Conservation (phyloP, 1,284 basidiomycete genomes). For the Sporisorium scitamineum region DNA sequence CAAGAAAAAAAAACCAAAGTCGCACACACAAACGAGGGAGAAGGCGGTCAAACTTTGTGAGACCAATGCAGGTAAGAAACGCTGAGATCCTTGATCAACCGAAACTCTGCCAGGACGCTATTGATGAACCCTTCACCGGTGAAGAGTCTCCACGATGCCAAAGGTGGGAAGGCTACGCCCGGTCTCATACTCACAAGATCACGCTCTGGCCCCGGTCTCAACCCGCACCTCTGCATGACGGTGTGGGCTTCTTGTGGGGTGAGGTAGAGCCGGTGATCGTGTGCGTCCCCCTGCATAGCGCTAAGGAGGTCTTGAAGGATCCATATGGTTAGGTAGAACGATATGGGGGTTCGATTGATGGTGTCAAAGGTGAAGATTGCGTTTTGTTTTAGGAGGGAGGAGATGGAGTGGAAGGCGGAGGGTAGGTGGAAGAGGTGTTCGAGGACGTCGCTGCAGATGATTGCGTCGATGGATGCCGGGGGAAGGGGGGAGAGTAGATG, state of each 20-base stretch:
- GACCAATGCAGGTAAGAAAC: conserved; percentile 42
- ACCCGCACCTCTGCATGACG: conserved; percentile 1
- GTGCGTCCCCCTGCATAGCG: conserved; percentile 48
- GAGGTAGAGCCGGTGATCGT: conserved; percentile 51
- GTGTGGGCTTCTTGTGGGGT: conserved; percentile 24
- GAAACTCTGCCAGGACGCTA: conserved; percentile 21
- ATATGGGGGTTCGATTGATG: conserved; percentile 51
- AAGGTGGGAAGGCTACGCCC: conserved; percentile 14
- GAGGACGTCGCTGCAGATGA: conserved; percentile 53
- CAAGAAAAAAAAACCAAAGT: no score
- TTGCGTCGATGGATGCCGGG: conserved; percentile 22
- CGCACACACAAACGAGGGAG: no score
- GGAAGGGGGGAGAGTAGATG: conserved; percentile 33
- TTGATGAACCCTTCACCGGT: conserved; percentile 29
- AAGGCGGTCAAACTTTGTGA: conserved; percentile 1
- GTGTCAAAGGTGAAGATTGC: conserved; percentile 82
- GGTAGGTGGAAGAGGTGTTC: conserved; percentile 51
- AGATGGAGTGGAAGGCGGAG: conserved; percentile 48
- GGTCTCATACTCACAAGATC: conserved; percentile 41
- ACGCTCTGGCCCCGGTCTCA: conserved; percentile 17
- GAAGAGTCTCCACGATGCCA: conserved; percentile 20
- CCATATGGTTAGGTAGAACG: conserved; percentile 50
- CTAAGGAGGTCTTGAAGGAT: conserved; percentile 41
- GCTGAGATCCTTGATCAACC: conserved; percentile 18
- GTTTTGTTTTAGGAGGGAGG: conserved; percentile 92